Evolutionary conservation across 2,329 filamentous ascomycete species (phyloP), one percentile per base, ranked within the genome.

Genomic region (Trichophaea hybrida): DNA sequence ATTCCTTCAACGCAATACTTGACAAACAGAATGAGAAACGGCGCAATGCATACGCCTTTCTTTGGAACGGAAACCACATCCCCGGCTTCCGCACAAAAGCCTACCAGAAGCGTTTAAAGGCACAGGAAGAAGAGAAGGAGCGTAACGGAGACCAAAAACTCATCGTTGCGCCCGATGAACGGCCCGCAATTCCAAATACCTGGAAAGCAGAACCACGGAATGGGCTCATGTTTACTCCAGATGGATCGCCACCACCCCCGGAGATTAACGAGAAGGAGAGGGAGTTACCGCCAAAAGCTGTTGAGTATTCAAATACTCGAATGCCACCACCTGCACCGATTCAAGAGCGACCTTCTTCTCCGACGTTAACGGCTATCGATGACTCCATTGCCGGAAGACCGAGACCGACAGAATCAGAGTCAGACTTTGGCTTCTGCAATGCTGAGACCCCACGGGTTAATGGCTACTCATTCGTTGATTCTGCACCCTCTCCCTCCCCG

Each of bases 391-490:
- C 85, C 1, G 88, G 89, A 7, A 80, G 77, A 6, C 81, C 84
- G 4, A 79, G 81, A 6, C 74, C 77, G 1, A 78, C 77, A 6
- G 80, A 83, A 31, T 80, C 81, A 10, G 83, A 88, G 65, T 80
- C 80, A 5, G 77, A 77, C 2, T 80, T 76, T 62, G 77, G 77
- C 1, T 80, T 76, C 61, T 76, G 76, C 1, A 85, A 84, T 13
- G 79, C 78, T 60, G 89, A 94, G 71, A 97, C 91, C 0, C 93
- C 91, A 0, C 80, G 88, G 1, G 87, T 97, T 0, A 94, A 94
- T 64, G 93, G 93, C 1, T 98, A 96, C 71, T 81, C 88, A 0
- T 97, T 95, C 72, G 90, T 98, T 38, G 89, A 95, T 66, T 88
- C 94, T 59, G 86, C n/a, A 63, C 70, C 50, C 73, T 75, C n/a